Evolutionary conservation across 2,329 filamentous ascomycete species (phyloP).

Genomic region (Hypomyces perniciosus): DNA sequence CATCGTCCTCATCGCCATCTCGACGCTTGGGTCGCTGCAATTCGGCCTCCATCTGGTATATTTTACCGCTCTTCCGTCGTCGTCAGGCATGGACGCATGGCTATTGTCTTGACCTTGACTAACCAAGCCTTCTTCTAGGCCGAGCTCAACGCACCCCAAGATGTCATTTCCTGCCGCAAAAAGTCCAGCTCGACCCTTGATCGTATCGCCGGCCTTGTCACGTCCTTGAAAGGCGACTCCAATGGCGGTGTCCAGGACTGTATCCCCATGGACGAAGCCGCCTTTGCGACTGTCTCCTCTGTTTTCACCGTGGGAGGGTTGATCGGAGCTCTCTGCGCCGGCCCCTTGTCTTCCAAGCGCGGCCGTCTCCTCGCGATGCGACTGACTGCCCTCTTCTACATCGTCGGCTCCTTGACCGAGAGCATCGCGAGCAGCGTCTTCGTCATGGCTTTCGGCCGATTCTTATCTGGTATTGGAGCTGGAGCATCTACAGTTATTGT

Average conservation of each 20-base stretch:
- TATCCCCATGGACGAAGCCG: conserved; percentile 76
- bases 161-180: conserved; percentile 81
- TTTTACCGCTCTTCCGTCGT: conserved; percentile 1
- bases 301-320: conserved; percentile 89
- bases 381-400: conserved; percentile 68
- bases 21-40: conserved; percentile 81
- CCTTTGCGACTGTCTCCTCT: conserved; percentile 82
- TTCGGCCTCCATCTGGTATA: conserved; percentile 89
- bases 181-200: conserved; percentile 32
- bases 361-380: conserved; percentile 75
- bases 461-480: conserved; percentile 76
- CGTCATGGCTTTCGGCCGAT: conserved; percentile 64
- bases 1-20: conserved; percentile 65
- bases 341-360: conserved; percentile 68
- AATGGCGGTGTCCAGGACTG: conserved; percentile 58
- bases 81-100: too few relatives aligned
- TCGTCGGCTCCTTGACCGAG: conserved; percentile 69
- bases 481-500: conserved; percentile 89
- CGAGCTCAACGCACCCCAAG: conserved; percentile 91
- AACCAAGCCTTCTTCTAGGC: conserved; percentile 42
- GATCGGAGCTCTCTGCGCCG: conserved; percentile 71
- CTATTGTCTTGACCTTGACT: not conserved
- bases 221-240: conserved; percentile 16
- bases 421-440: conserved; percentile 62
- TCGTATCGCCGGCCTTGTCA: conserved; percentile 24